Base-by-base conservation (phyloP, 441 rosid genomes). In the Pelargonium myrrhifolium region DNA sequence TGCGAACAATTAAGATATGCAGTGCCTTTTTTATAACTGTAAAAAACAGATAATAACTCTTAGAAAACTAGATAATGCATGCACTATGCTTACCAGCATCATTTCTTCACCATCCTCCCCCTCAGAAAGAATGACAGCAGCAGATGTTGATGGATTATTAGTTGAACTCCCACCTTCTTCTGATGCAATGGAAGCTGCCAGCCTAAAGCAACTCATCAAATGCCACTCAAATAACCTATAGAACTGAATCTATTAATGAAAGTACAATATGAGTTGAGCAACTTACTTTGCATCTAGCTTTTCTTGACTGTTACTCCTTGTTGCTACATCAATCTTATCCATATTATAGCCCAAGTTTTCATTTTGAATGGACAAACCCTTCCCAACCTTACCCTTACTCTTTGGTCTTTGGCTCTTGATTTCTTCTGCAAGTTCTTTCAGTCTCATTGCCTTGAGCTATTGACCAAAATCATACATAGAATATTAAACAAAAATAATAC, bases 361-460 rank as follows among this genome's bases (percentile, higher is more conserved):
- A 64, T 68, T 68, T 59, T 74, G 65, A 42, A 74, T 77, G 18
- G 73, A 67, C 62, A 85, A 80, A 74, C 82, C 65, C 67, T 81
- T 83, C 80, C 86, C 86, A 31, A 81, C 85, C 77, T 82, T 85
- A 62, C 37, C 31, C 74, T 78, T 81, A 66, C 77, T 73, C 47
- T 68, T 65, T 53, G 56, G 65, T 65, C 84, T 86, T 74, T 89
- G 96, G 26, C 81, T 77, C 79, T 83, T 83, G 70, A 94, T 78
- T 77, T 86, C 89, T 40, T 85, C 77, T 5, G 90, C 92, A 71
- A 92, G 78, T 78, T 92, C 97, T 78, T 92, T 86, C 69, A 92
- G 80, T 79, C 84, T 88, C 90, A 81, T 80, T 49, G 87, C 71
- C 79, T 87, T 90, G 43, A 92, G 87, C 99, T 94, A 68, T 68